phyloP scores from a whole-genome alignment of 768 basidiomycete species.

The Panaeolus cyanescens region DNA sequence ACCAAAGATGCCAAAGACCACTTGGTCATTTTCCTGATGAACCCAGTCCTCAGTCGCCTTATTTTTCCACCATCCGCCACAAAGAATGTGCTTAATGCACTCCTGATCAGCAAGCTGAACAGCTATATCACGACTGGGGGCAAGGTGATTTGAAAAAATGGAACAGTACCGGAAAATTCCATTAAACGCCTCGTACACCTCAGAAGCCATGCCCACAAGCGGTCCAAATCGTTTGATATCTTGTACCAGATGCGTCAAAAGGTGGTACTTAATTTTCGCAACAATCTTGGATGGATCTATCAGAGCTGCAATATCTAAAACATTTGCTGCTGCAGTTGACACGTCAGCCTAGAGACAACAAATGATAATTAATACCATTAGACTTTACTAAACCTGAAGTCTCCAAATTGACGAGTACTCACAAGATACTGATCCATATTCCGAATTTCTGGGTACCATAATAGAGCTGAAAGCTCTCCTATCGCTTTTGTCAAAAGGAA shows the following conservation, averaged over 20 bases:
- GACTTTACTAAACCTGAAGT: too few species aligned
- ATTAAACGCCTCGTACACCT: constrained; percentile 43
- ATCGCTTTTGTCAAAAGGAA: constrained; percentile 24
- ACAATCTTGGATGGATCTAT: constrained; percentile 37
- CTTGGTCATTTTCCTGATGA: too few species aligned
- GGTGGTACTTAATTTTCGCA: constrained; percentile 36
- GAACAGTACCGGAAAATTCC: constrained; percentile 41
- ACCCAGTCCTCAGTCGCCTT: constrained; percentile 3
- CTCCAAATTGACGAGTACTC: too few species aligned
- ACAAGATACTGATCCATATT: constrained; percentile 29
- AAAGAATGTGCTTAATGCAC: constrained; percentile 28
- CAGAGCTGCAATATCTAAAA: constrained; percentile 32
- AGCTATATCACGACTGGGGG: constrained; percentile 45
- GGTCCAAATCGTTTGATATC: constrained; percentile 39
- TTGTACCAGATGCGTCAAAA: constrained; percentile 31
- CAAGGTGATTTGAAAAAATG: constrained; percentile 41
- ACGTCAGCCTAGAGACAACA: constrained; percentile 33
- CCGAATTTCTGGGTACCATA: constrained; percentile 37
- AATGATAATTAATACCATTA: too few species aligned
- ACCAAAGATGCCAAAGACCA: too few species aligned
- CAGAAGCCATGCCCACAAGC: constrained; percentile 32
- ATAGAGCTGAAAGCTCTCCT: constrained; percentile 26
- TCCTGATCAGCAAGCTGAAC: constrained; percentile 29
- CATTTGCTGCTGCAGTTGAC: constrained; percentile 30
- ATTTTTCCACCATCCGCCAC: constrained; percentile 31